These are phyloP conservation scores for Parasitella parasitica DNA, from an alignment of 371 early-diverging fungal genomes.

Conservation along the genomic window DNA sequence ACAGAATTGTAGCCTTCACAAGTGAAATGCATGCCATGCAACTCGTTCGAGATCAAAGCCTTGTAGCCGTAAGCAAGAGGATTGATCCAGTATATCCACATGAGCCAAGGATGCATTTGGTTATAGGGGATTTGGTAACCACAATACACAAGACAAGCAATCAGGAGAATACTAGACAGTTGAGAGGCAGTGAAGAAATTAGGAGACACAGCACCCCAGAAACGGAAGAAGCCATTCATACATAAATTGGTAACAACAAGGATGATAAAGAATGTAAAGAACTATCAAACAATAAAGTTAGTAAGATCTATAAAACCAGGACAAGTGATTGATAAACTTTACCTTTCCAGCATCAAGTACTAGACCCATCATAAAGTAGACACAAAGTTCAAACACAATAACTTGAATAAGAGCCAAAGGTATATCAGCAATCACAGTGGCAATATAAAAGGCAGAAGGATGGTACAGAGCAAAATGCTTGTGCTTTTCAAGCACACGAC, in stretches of 20 bases:
- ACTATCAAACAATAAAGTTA: conserved; percentile 20
- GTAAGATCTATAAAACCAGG: not conserved
- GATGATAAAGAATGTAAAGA: conserved; percentile 56
- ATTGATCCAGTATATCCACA: conserved; percentile 73
- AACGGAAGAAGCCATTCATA: conserved; percentile 65
- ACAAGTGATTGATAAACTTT: conserved; percentile 3
- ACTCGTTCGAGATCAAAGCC: conserved; percentile 69
- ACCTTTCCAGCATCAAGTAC: conserved; percentile 54
- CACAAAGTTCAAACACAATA: conserved; percentile 35
- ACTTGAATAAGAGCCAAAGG: conserved; percentile 49
- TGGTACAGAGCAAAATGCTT: conserved; percentile 67
- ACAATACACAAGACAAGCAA: conserved; percentile 60
- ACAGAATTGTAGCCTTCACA: conserved; percentile 42
- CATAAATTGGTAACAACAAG: conserved; percentile 49
- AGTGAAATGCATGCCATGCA: conserved; percentile 39
- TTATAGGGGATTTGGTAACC: conserved; percentile 67
- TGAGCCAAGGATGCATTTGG: conserved; percentile 70
- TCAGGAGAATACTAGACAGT: conserved; percentile 52
- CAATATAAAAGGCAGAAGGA: conserved; percentile 62
- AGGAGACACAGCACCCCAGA: conserved; percentile 57
- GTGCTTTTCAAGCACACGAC: conserved; percentile 69
- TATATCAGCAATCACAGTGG: conserved; percentile 54
- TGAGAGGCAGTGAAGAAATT: conserved; percentile 61
- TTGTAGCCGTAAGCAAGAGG: conserved; percentile 69
- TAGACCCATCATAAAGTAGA: conserved; percentile 64